These are phyloP conservation scores for Alnus rubra DNA, from an alignment of 306 rosid genomes.

Conservation along the genomic window DNA sequence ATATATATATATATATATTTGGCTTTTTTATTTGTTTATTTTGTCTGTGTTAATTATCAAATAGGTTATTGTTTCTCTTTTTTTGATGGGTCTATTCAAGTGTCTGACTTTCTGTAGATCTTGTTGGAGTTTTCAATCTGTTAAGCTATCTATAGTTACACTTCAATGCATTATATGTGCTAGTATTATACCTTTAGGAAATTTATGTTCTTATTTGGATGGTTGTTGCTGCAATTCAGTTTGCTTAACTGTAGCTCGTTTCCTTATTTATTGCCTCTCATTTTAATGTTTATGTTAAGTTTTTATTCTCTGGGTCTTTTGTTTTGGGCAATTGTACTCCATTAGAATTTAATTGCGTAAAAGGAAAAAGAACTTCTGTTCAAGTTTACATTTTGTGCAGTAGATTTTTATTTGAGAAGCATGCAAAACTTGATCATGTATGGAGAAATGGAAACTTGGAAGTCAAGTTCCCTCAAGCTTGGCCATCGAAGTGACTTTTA, in stretches of 20 bases:
- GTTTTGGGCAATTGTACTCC: neutral
- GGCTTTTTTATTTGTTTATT: slow-evolving; percentile 5
- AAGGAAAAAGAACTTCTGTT: neutral
- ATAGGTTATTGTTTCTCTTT: neutral
- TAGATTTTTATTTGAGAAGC: neutral
- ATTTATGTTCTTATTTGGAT: neutral
- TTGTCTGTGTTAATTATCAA: neutral
- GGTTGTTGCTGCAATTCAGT: neutral
- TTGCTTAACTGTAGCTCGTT: neutral
- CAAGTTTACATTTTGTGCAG: neutral
- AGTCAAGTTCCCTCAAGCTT: neutral
- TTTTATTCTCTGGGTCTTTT: neutral
- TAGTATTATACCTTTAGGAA: neutral
- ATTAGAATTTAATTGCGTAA: neutral
- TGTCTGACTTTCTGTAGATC: neutral
- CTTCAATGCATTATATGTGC: neutral
- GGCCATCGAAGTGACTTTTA: neutral
- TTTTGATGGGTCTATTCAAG: neutral
- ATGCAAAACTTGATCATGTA: neutral
- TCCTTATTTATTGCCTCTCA: slow-evolving; percentile 9
- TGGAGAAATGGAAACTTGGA: neutral
- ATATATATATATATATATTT: neutral
- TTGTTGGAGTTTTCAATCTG: slow-evolving; percentile 1
- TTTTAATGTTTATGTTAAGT: slow-evolving; percentile 10
- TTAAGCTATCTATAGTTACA: neutral